phyloP scores from a whole-genome alignment of 371 early-diverging fungal species.

The Mortierella sp. region DNA sequence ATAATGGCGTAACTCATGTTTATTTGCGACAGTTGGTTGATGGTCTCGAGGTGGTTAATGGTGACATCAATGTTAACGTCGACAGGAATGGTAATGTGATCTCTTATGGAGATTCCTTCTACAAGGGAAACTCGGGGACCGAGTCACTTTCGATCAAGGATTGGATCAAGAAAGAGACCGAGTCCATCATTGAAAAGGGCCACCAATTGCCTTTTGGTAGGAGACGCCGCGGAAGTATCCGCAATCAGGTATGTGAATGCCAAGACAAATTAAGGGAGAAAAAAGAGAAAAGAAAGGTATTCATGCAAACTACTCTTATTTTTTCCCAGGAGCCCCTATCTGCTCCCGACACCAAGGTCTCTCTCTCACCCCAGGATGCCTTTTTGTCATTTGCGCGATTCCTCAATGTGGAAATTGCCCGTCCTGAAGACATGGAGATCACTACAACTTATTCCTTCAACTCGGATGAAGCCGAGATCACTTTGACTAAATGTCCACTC shows the following conservation, averaged over 20 bases:
- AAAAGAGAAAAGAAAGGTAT: not conserved
- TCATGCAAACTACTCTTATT: not conserved
- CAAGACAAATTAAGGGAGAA: not conserved
- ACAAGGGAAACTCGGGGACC: constrained; percentile 37
- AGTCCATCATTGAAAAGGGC: constrained; percentile 25
- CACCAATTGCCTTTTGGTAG: constrained; percentile 50
- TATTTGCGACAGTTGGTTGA: constrained; percentile 80
- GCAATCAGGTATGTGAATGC: constrained; percentile 15
- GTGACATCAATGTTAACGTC: constrained; percentile 85
- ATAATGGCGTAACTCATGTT: constrained; percentile 86
- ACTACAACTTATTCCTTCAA: constrained; percentile 34
- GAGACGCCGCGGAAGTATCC: constrained; percentile 32
- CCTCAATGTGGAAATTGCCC: constrained; percentile 53
- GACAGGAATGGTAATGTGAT: constrained; percentile 77
- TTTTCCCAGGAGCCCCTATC: not conserved
- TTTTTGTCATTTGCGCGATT: constrained; percentile 54
- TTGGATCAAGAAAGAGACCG: constrained; percentile 40
- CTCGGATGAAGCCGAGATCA: constrained; percentile 49
- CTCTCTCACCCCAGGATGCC: constrained; percentile 56
- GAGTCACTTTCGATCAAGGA: constrained; percentile 24
- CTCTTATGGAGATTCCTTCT: constrained; percentile 82
- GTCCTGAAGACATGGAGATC: constrained; percentile 54
- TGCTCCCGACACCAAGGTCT: constrained; percentile 3
- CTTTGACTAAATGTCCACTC: constrained; percentile 69
- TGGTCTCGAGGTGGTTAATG: constrained; percentile 85